Evolutionary conservation across 2,329 filamentous ascomycete genomes (phyloP).

Genomic region (Colletotrichum cereale): DNA sequence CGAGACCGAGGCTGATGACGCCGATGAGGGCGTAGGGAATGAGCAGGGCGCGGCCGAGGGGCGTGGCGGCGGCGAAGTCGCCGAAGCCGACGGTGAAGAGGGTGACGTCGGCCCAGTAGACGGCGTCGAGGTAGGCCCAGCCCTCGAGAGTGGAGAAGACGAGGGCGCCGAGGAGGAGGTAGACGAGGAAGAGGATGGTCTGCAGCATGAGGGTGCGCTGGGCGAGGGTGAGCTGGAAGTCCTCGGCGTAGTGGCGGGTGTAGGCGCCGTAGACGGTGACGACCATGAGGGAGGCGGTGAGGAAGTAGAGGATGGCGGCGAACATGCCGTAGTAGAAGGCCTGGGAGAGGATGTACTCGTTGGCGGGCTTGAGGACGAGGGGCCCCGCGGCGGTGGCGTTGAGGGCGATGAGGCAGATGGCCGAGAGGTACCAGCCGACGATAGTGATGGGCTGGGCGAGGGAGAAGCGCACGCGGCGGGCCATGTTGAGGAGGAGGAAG

Average conservation of each 20-base stretch:
- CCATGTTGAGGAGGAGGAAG: conserved; percentile 90
- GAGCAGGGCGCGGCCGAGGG: conserved; percentile 76
- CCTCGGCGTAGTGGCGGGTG: conserved; percentile 76
- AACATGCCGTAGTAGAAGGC: conserved; percentile 90
- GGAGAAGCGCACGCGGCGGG: conserved; percentile 81
- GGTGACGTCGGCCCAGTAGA: conserved; percentile 84
- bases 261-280: conserved; percentile 85
- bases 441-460: conserved; percentile 89
- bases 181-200: conserved; percentile 86
- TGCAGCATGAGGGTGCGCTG: conserved; percentile 92
- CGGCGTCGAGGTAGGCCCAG: conserved; percentile 82
- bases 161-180: conserved; percentile 81
- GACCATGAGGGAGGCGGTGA: conserved; percentile 81
- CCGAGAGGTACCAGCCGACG: conserved; percentile 78
- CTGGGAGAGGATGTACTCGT: conserved; percentile 77
- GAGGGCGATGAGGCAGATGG: conserved; percentile 75
- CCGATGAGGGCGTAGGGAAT: conserved; percentile 88
- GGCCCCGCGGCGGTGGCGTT: conserved; percentile 74
- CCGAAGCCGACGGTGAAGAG: conserved; percentile 75
- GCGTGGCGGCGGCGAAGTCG: conserved; percentile 62
- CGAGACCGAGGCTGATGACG: conserved; percentile 85
- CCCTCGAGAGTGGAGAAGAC: conserved; percentile 79
- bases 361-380: conserved; percentile 55
- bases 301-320: conserved; percentile 82
- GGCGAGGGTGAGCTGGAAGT: conserved; percentile 82